These are phyloP conservation scores for Aristolochia contorta DNA, from an alignment of 164 flowering plant genomes.

Conservation along the genomic window DNA sequence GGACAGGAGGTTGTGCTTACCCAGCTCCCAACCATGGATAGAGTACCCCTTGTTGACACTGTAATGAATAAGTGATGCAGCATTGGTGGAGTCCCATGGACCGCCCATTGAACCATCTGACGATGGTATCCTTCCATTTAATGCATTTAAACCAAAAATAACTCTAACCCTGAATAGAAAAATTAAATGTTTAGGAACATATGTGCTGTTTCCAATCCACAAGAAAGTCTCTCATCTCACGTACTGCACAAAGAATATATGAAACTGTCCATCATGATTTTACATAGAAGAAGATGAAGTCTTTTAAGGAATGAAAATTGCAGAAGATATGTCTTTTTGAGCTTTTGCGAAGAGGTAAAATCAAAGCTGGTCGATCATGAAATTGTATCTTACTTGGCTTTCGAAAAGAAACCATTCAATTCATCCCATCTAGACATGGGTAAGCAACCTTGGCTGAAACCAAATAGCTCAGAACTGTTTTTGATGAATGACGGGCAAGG, in stretches of 20 bases:
- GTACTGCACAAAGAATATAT: too few species aligned
- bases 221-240: background rate
- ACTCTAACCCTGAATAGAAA: constrained; percentile 46
- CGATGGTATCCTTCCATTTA: constrained; percentile 37
- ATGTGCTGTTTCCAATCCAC: background rate
- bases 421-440: constrained; percentile 88
- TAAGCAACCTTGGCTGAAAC: constrained; percentile 70
- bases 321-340: too few species aligned
- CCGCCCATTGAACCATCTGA: constrained; percentile 41
- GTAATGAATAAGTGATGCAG: constrained; percentile 58
- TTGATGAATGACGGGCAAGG: constrained; percentile 44
- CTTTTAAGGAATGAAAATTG: too few species aligned
- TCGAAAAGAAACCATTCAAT: constrained; percentile 54
- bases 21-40: constrained; percentile 87
- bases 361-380: too few species aligned
- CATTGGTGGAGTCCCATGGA: constrained; percentile 65
- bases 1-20: constrained; percentile 24
- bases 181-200: background rate
- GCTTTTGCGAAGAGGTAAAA: too few species aligned
- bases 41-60: constrained; percentile 48
- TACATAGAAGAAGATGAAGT: too few species aligned
- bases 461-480: constrained; percentile 47
- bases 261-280: too few species aligned
- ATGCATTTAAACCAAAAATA: constrained; percentile 78
- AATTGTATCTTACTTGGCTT: constrained; percentile 43